Base-by-base conservation (phyloP, 1,284 basidiomycete genomes). In the Acaromyces ingoldii region DNA sequence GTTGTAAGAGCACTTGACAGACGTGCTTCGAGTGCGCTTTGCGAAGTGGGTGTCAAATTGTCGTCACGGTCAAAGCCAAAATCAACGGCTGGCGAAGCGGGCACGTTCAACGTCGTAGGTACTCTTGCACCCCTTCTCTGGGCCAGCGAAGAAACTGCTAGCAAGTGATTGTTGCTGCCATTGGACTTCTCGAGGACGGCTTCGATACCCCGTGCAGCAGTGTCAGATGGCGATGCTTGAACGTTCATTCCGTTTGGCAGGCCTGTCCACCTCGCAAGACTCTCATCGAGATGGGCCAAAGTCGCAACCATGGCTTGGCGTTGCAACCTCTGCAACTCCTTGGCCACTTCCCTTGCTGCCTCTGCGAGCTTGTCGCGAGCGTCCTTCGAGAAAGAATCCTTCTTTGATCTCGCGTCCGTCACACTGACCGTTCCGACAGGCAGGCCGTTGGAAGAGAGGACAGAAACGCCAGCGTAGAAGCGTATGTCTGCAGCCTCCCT, bases 1-100 rank as follows among this genome's bases (percentile, higher is more conserved):
- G 22, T 52, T n/a, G 17, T 17, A 37, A 53, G 47, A 48, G 51
- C 51, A 22, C 44, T 29, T n/a, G 30, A 46, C 25, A 53, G 34
- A 11, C 28, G 21, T n/a, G 44, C 21, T 21, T 28, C 24, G 21
- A 15, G 31, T 24, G 25, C 11, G 19, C 38, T 21, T 24, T 11
- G 31, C n/a, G n/a, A 13, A 28, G n/a, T 29, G 13, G 30, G 44
- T 11, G 44, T 26, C 6, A 25, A 11, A 13, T 5, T 5, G n/a
- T n/a, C n/a, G n/a, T n/a, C n/a, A n/a, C n/a, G n/a, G n/a, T n/a
- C n/a, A n/a, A n/a, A n/a, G n/a, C n/a, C n/a, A n/a, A n/a, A n/a
- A n/a, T n/a, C n/a, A n/a, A n/a, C n/a, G n/a, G n/a, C n/a, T n/a
- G n/a, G n/a, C n/a, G n/a, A n/a, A n/a, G n/a, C n/a, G n/a, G n/a